Conservation (phyloP, 257 asterid genomes). For the Solanum bukasovii region DNA sequence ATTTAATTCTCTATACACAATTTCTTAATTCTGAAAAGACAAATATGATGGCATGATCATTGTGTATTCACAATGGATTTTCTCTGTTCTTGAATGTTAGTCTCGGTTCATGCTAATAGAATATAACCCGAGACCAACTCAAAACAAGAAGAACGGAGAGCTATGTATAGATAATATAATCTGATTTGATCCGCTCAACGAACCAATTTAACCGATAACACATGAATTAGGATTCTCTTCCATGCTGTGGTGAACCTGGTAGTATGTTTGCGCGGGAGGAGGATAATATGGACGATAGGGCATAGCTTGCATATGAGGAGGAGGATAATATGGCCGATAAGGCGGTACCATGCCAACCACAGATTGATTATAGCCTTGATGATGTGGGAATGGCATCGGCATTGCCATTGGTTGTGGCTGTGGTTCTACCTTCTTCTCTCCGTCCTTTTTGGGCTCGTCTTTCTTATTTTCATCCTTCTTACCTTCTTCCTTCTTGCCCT, state of each 20-base stretch:
- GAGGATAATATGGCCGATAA: conserved; percentile 38
- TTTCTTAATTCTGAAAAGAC: conserved; percentile 8
- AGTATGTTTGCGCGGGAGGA: background rate
- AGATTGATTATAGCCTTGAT: background rate
- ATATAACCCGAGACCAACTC: background rate
- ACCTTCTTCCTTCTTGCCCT: conserved; percentile 13
- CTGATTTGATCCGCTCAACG: background rate
- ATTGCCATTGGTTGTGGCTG: background rate
- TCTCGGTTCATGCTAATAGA: conserved; percentile 4
- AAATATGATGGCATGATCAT: conserved; percentile 3
- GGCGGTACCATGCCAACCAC: conserved; percentile 30
- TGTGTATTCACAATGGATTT: conserved; percentile 13
- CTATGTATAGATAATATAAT: background rate
- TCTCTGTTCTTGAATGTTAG: conserved; percentile 1
- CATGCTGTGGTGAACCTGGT: conserved; percentile 49
- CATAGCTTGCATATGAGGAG: conserved; percentile 19
- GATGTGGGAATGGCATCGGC: background rate
- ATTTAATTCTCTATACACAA: conserved; percentile 27
- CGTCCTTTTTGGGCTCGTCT: conserved; percentile 14
- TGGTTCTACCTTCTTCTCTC: conserved; percentile 7
- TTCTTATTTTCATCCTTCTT: conserved; percentile 20
- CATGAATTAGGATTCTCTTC: conserved; percentile 87
- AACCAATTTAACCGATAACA: conserved; percentile 30
- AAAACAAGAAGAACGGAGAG: background rate
- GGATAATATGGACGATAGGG: conserved; percentile 25